Evolutionary conservation across 805 yeast species (phyloP).

Genomic region (Candida maltosa): DNA sequence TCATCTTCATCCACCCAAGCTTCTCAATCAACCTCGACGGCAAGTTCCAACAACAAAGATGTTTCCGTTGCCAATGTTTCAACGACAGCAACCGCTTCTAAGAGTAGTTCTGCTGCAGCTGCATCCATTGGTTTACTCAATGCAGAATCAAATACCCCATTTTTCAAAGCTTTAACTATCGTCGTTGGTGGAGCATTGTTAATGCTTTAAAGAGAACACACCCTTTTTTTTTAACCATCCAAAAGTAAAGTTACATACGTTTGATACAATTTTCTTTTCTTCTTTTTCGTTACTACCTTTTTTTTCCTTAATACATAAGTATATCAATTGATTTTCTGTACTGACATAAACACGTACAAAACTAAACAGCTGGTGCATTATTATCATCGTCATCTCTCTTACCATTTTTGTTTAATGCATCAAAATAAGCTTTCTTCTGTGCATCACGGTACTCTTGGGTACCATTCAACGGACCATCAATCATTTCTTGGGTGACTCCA

Average conservation of each 20-base stretch:
- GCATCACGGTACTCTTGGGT: slow-evolving; percentile 25
- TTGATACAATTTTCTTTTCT: not conserved
- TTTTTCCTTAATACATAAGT: not conserved
- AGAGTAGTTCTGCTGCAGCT: not conserved
- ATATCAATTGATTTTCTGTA: not conserved
- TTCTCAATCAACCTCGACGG: slow-evolving; percentile 3
- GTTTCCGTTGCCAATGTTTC: slow-evolving; percentile 1
- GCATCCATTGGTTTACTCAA: not conserved
- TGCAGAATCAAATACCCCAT: slow-evolving; percentile 6
- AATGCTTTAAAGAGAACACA: slow-evolving; percentile 9
- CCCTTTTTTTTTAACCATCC: too few species aligned
- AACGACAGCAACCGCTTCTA: slow-evolving; percentile 4
- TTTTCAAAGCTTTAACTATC: slow-evolving; percentile 14
- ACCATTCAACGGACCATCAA: slow-evolving; percentile 36
- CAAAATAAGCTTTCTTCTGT: slow-evolving; percentile 12
- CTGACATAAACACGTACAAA: too few species aligned
- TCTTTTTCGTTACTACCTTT: not conserved
- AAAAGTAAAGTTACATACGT: not conserved
- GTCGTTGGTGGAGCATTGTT: slow-evolving; percentile 21
- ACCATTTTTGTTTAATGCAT: too few species aligned
- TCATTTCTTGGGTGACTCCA: slow-evolving; percentile 42
- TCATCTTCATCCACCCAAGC: slow-evolving; percentile 12
- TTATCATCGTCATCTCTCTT: too few species aligned
- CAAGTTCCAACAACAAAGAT: slow-evolving; percentile 9
- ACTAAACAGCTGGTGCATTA: too few species aligned